phyloP scores from a whole-genome alignment of 1,284 basidiomycete genomes.

The Singerocomus inundabilis region DNA sequence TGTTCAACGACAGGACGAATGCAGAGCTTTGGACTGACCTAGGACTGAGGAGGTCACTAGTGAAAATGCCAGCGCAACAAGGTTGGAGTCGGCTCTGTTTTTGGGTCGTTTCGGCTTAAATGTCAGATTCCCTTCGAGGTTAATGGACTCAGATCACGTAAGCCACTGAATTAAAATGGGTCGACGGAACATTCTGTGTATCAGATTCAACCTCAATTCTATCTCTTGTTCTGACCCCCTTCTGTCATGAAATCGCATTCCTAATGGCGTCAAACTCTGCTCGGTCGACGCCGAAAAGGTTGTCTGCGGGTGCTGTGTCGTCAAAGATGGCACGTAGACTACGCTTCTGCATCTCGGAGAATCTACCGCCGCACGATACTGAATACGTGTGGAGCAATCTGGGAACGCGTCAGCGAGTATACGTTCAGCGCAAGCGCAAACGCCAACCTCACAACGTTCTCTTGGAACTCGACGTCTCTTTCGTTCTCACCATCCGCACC shows the following conservation, averaged over 20 bases:
- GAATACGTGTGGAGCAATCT: conserved; percentile 60
- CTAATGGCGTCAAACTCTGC: conserved; percentile 32
- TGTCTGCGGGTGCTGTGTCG: conserved; percentile 8
- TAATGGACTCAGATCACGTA: conserved; percentile 30
- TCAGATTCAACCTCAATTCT: too few species aligned
- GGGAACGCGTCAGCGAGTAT: background rate
- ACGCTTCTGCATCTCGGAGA: conserved; percentile 45
- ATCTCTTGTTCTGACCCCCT: conserved; percentile 16
- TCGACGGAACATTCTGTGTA: too few species aligned
- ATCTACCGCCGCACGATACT: conserved; percentile 40
- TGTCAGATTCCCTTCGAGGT: conserved; percentile 17
- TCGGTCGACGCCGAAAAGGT: conserved; percentile 26
- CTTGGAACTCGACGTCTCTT: conserved; percentile 76
- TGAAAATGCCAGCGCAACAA: background rate
- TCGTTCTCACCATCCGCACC: conserved; percentile 70
- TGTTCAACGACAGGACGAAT: background rate
- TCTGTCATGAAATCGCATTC: conserved; percentile 23
- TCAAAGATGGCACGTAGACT: conserved; percentile 38
- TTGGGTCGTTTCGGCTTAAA: conserved; percentile 16
- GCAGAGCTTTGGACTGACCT: conserved; percentile 14
- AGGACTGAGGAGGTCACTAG: background rate
- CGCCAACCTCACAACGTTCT: conserved; percentile 70
- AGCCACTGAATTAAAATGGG: conserved; percentile 22
- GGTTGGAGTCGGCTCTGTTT: conserved; percentile 14
- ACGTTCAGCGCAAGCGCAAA: conserved; percentile 16